Evolutionary conservation across 257 asterid species (phyloP).

Genomic region (Apocynum venetum): DNA sequence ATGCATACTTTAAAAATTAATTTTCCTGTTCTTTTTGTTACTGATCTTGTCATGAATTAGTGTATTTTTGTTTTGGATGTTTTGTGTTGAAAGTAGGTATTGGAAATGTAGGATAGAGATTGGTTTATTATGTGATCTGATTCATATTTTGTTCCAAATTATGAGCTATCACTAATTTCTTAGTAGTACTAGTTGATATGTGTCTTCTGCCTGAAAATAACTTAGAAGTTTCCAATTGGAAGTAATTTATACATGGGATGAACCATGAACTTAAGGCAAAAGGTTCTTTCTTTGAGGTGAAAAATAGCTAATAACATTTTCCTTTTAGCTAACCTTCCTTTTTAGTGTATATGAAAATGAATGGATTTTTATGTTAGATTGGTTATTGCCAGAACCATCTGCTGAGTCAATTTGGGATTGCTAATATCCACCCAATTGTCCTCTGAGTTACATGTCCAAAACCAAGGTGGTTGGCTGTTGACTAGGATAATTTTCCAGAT

Average conservation of each 20-base stretch:
- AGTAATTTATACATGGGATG: neutral
- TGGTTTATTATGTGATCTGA: neutral
- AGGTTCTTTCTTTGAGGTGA: neutral
- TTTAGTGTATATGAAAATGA: too few relatives aligned
- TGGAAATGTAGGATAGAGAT: neutral
- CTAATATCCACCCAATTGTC: too few relatives aligned
- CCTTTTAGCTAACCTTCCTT: too few relatives aligned
- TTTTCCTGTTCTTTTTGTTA: neutral
- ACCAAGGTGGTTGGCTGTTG: too few relatives aligned
- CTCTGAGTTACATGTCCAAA: too few relatives aligned
- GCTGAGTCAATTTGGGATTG: neutral
- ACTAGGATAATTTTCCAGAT: too few relatives aligned
- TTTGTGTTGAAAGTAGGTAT: neutral
- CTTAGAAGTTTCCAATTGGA: neutral
- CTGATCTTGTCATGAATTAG: neutral
- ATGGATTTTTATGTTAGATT: neutral
- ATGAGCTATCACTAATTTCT: neutral
- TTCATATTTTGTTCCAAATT: neutral
- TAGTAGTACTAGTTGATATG: neutral
- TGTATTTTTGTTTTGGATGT: neutral
- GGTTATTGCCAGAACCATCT: neutral
- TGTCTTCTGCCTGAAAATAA: neutral
- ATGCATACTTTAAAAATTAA: constrained; percentile 1
- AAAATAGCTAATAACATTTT: neutral
- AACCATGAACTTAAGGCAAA: neutral